Evolutionary conservation across 257 asterid species (phyloP).

Genomic region (Solanum pinnatisectum): DNA sequence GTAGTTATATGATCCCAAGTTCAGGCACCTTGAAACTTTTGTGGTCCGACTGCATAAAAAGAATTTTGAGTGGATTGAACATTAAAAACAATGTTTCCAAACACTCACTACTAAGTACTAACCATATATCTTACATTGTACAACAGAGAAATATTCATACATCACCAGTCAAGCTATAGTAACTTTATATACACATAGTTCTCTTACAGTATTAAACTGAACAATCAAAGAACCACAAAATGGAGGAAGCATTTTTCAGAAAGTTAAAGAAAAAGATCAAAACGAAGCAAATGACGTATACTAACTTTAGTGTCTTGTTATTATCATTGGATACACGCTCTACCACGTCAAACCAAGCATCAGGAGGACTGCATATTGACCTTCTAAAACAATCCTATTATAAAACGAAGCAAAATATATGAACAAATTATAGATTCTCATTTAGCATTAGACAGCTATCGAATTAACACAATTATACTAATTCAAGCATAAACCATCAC

Average conservation of each 20-base stretch:
- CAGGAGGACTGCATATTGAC: slow-evolving; percentile 93
- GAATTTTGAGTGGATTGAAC: not conserved
- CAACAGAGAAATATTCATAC: not conserved
- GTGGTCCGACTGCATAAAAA: slow-evolving; percentile 59
- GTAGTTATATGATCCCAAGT: slow-evolving; percentile 91
- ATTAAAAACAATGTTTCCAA: not conserved
- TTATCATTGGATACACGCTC: slow-evolving; percentile 83
- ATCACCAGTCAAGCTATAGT: not conserved
- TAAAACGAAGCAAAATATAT: not conserved
- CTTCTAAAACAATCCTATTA: slow-evolving; percentile 91
- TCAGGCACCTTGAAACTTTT: slow-evolving; percentile 62
- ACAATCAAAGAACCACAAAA: not conserved
- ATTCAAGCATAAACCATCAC: not conserved
- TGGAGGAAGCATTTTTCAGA: not conserved
- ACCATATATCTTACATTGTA: not conserved
- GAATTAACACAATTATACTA: not conserved
- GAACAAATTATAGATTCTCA: not conserved
- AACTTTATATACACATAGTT: not conserved
- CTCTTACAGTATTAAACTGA: not conserved
- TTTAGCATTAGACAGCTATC: not conserved
- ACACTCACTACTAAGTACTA: not conserved
- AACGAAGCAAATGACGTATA: not conserved
- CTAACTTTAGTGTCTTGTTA: slow-evolving; percentile 82
- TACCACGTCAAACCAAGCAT: slow-evolving; percentile 98
- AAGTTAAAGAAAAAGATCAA: not conserved